These are phyloP conservation scores for Immersiella caudata DNA, from an alignment of 495 filamentous ascomycete species.

Conservation along the genomic window DNA sequence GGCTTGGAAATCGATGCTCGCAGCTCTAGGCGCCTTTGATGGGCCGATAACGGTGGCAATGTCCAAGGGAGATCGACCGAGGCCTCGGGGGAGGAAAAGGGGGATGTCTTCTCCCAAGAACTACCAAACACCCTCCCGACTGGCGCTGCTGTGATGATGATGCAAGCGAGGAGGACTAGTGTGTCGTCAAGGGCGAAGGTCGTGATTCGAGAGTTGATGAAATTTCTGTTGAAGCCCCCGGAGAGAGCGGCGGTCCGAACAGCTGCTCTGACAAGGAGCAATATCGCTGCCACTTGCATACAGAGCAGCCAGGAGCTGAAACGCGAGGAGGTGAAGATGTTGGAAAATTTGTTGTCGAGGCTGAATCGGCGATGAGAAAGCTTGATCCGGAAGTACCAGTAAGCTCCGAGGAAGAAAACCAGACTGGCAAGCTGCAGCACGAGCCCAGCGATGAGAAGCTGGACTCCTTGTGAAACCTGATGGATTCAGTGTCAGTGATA, in stretches of 20 bases:
- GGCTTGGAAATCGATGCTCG: slow-evolving; percentile 1
- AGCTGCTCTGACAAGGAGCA: slow-evolving; percentile 41
- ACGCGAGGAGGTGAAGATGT: slow-evolving; percentile 37
- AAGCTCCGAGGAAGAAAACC: slow-evolving; percentile 34
- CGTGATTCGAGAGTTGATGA: slow-evolving; percentile 34
- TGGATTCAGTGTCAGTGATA: slow-evolving; percentile 21
- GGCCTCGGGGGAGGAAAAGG: slow-evolving; percentile 14
- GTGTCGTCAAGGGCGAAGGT: slow-evolving; percentile 44
- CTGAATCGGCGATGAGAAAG: slow-evolving; percentile 37
- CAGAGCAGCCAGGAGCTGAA: slow-evolving; percentile 43
- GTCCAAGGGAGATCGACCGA: slow-evolving; percentile 10
- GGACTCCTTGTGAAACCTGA: slow-evolving; percentile 38
- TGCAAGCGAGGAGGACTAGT: slow-evolving; percentile 37
- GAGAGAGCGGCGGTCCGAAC: slow-evolving; percentile 40
- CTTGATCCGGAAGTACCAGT: slow-evolving; percentile 37
- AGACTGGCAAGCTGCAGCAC: slow-evolving; percentile 43
- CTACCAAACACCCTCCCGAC: slow-evolving; percentile 34
- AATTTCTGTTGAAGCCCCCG: slow-evolving; percentile 27
- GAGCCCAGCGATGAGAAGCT: slow-evolving; percentile 41
- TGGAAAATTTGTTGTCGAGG: slow-evolving; percentile 36
- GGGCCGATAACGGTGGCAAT: not conserved
- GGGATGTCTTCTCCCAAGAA: slow-evolving; percentile 38
- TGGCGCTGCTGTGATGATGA: slow-evolving; percentile 32
- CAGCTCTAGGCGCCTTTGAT: not conserved
- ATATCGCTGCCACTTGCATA: slow-evolving; percentile 36